These are phyloP conservation scores for Selaginella tamariscina DNA, from an alignment of 75 land plant genomes.

Conservation along the genomic window DNA sequence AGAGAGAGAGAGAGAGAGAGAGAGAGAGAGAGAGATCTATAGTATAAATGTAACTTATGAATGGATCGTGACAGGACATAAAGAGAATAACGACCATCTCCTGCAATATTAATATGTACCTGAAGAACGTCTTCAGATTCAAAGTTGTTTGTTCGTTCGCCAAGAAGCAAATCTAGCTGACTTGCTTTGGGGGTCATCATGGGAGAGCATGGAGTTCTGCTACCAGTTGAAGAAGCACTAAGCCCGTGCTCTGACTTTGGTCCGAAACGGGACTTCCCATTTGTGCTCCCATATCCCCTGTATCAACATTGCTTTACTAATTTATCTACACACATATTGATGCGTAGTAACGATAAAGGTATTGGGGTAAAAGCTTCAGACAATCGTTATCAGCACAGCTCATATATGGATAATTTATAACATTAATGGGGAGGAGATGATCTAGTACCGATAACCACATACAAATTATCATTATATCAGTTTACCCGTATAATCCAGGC, in stretches of 20 bases:
- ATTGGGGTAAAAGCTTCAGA: too few relatives aligned
- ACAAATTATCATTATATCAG: too few relatives aligned
- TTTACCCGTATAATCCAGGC: too few relatives aligned
- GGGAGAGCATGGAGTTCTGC: conserved; percentile 96
- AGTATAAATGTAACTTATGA: not conserved
- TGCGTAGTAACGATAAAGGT: too few relatives aligned
- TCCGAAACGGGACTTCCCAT: conserved; percentile 88
- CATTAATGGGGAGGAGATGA: too few relatives aligned
- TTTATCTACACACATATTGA: too few relatives aligned
- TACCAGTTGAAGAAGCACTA: conserved; percentile 78
- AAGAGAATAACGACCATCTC: not conserved
- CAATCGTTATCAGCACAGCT: too few relatives aligned
- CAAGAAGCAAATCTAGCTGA: conserved; percentile 68
- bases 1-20: too few relatives aligned
- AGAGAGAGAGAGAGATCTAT: too few relatives aligned
- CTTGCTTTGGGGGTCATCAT: conserved; percentile 72
- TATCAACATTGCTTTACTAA: too few relatives aligned
- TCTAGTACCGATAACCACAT: too few relatives aligned
- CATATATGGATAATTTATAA: too few relatives aligned
- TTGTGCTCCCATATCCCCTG: conserved; percentile 49
- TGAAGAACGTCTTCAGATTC: conserved; percentile 77
- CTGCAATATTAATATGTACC: conserved; percentile 30
- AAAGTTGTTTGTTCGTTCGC: conserved; percentile 48
- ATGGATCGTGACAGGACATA: not conserved
- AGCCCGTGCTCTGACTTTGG: conserved; percentile 79